Evolutionary conservation across 768 basidiomycete species (phyloP), one percentile per base, ranked within the genome.

Genomic region (Tylopilus sp.): DNA sequence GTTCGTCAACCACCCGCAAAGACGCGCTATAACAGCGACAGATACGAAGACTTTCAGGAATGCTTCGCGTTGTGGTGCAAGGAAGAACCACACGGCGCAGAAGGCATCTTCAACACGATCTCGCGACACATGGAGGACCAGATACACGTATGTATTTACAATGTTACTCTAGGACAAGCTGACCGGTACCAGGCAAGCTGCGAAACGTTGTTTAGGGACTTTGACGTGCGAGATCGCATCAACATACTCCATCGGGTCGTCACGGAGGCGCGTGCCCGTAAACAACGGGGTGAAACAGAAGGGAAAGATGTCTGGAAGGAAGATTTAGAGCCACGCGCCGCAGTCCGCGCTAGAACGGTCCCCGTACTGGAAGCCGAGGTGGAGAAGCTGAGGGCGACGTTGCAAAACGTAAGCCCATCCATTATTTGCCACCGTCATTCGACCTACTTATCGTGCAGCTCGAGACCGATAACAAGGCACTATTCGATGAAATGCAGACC

Each of bases 191-290:
- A 89, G 87, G 78, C 79, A 33, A 81, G 84, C 55, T 76, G 86
- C 36, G 85, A 89, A 47, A 78, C 82, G 33, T 56, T 91, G n/a
- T 85, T 89, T 65, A 79, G 75, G 26, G 79, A 85, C 50, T 85
- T 86, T 61, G 75, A 80, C 46, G 82, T 87, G 2, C 80, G 81
- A 57, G 82, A 85, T 41, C 85, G 81, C 57, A 78, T 91, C 29
- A 88, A 92, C 64, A 76, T 75, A 4, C 74, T 92, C 13, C 87
- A 91, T 55, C 75, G 76, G 12, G 79, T 88, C 14, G 82, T 91
- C 1, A 81, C 75, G 12, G 87, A 88, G 29, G 89, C 87, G 9
- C 57, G 84, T 65, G 62, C 78, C 22, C 81, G 84, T 48, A 76
- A 75, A 31, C 73, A 74, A 42, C 75, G 76, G 8, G 76, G 67